Conservation (phyloP, 129 eudicot species). For the Tagetes erecta region DNA sequence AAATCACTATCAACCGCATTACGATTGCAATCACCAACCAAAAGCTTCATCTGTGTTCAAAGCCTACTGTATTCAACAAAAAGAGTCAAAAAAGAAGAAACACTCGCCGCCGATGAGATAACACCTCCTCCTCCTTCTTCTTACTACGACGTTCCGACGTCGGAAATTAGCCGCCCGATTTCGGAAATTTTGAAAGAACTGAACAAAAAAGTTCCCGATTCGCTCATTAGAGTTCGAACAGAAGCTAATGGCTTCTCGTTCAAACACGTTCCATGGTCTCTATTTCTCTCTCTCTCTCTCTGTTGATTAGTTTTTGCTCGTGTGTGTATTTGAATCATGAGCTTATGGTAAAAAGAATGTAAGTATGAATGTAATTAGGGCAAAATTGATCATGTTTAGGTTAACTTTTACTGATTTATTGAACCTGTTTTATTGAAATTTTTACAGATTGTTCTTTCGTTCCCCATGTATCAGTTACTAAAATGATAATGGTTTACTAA, state of each 20-base stretch:
- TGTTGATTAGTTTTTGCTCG: neutral
- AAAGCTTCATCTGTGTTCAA: neutral
- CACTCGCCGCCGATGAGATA: conserved; percentile 16
- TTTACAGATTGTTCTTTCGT: neutral
- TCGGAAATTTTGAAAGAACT: conserved; percentile 78
- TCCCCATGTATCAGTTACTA: neutral
- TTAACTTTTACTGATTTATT: too few species aligned
- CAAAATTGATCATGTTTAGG: neutral
- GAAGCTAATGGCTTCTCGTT: conserved; percentile 54
- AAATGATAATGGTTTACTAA: neutral
- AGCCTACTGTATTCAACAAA: conserved; percentile 32
- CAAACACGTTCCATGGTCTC: conserved; percentile 79
- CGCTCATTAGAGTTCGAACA: conserved; percentile 53
- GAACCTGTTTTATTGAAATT: too few species aligned
- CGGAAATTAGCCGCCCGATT: conserved; percentile 76
- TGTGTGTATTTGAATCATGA: neutral
- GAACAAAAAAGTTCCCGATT: conserved; percentile 86
- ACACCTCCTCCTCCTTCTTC: conserved; percentile 20
- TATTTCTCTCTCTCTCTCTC: neutral
- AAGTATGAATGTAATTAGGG: neutral
- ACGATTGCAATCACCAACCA: conserved; percentile 13
- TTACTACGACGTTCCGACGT: conserved; percentile 44
- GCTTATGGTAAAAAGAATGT: neutral
- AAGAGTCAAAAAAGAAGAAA: conserved; percentile 26
- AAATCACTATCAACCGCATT: conserved; percentile 25